Conservation (phyloP, 192 early-diverging fungal species). For the Coemansia sp. region DNA sequence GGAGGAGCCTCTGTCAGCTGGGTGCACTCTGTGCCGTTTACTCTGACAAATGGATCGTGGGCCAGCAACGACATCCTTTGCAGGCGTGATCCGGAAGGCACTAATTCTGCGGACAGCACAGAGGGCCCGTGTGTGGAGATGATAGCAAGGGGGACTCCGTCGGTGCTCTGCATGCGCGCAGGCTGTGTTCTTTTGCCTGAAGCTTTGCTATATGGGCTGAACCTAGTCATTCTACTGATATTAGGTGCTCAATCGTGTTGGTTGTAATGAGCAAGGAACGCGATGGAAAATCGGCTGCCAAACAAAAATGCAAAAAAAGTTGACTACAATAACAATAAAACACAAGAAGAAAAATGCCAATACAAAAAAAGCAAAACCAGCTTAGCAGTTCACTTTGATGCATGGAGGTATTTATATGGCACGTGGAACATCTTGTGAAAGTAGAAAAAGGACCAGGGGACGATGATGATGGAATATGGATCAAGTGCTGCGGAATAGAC, state of each 20-base stretch:
- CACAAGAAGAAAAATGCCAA: too few species aligned
- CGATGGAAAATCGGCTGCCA: too few species aligned
- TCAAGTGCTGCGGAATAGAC: not conserved
- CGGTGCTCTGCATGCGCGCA: not conserved
- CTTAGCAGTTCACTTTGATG: too few species aligned
- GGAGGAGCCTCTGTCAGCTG: not conserved
- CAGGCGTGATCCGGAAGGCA: slow-evolving; percentile 20
- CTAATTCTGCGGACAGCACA: slow-evolving; percentile 29
- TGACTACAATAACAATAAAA: too few species aligned
- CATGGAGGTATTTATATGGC: too few species aligned
- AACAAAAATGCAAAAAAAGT: too few species aligned
- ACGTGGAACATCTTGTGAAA: too few species aligned
- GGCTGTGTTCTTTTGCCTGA: not conserved
- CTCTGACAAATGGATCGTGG: slow-evolving; percentile 8
- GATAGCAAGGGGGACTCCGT: slow-evolving; percentile 22
- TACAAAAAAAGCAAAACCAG: too few species aligned
- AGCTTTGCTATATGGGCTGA: not conserved
- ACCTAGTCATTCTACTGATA: not conserved
- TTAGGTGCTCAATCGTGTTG: too few species aligned
- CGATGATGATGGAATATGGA: too few species aligned
- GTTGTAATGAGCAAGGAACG: too few species aligned
- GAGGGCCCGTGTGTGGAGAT: slow-evolving; percentile 38
- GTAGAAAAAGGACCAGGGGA: too few species aligned
- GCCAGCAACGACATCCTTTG: slow-evolving; percentile 23
- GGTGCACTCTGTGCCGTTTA: not conserved